These are phyloP conservation scores for Pseudogymnoascus verrucosus DNA, from an alignment of 2,329 filamentous ascomycete genomes.

Conservation along the genomic window DNA sequence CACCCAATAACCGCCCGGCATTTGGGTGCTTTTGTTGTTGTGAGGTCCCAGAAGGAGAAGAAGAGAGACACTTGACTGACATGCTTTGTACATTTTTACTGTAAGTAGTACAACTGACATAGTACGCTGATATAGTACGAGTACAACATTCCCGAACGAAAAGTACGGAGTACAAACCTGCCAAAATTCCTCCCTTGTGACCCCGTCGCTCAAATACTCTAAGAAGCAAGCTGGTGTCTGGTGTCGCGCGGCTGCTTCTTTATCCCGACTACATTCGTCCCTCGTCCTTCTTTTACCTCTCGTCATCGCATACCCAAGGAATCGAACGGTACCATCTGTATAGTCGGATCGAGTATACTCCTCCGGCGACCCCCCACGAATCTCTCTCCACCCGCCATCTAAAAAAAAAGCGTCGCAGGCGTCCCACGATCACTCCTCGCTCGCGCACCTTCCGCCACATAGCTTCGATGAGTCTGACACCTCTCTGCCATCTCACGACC, in stretches of 20 bases:
- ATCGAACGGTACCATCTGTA: neutral
- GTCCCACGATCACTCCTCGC: constrained; percentile 6
- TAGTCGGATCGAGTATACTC: constrained; percentile 4
- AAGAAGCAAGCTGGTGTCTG: constrained; percentile 4
- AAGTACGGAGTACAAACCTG: constrained; percentile 1
- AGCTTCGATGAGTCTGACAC: constrained; percentile 30
- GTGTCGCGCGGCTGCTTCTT: neutral
- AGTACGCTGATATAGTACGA: neutral
- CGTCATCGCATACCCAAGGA: neutral
- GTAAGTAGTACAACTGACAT: neutral
- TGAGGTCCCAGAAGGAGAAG: neutral
- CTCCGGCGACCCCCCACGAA: neutral
- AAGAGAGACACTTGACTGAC: constrained; percentile 4
- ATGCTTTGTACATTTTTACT: neutral
- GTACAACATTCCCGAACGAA: constrained; percentile 5
- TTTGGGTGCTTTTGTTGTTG: neutral
- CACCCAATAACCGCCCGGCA: constrained; percentile 1
- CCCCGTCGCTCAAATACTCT: constrained; percentile 3
- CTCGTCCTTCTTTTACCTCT: neutral
- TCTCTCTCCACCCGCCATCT: neutral
- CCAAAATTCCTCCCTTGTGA: constrained; percentile 4
- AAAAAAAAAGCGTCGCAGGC: constrained; percentile 2
- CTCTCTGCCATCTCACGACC: constrained; percentile 24
- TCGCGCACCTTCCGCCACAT: constrained; percentile 13
- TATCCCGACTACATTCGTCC: constrained; percentile 1